Evolutionary conservation across 192 early-diverging fungal species (phyloP).

Genomic region (Podila minutissima): DNA sequence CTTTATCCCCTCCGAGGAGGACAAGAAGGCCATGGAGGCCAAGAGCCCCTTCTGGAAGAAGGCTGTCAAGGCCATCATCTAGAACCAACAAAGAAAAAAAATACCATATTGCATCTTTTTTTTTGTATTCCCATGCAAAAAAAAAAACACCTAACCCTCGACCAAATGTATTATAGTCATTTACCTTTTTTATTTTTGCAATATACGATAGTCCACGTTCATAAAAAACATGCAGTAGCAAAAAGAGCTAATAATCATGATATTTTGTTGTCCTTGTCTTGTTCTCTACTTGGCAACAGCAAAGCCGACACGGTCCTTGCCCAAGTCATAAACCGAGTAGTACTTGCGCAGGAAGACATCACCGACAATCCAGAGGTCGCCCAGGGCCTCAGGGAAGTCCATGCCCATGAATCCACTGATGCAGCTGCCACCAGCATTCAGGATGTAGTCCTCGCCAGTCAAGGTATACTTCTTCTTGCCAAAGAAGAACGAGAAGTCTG

Average conservation of each 20-base stretch:
- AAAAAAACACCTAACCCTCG: not conserved
- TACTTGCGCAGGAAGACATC: constrained; percentile 87
- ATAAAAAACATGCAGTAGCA: not conserved
- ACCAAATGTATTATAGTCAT: no score
- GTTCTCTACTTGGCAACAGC: constrained; percentile 25
- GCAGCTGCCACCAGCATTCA: constrained; percentile 72
- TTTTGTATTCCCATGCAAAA: not conserved
- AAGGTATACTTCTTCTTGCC: constrained; percentile 78
- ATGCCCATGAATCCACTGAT: constrained; percentile 93
- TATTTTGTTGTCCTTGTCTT: not conserved
- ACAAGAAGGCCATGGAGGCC: constrained; percentile 22
- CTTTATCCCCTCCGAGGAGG: constrained; percentile 39
- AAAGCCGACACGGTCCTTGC: constrained; percentile 79
- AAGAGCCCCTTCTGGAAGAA: constrained; percentile 32
- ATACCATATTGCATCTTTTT: not conserved
- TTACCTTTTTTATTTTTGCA: no score
- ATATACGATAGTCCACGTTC: no score
- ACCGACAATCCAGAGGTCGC: constrained; percentile 88
- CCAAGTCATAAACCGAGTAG: constrained; percentile 78
- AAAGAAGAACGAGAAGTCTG: constrained; percentile 82
- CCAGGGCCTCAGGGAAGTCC: constrained; percentile 81
- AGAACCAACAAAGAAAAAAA: no score
- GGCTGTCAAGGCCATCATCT: constrained; percentile 28
- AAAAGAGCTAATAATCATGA: not conserved
- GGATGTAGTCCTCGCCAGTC: constrained; percentile 62